Evolutionary conservation across 2,329 filamentous ascomycete species (phyloP).

Genomic region (Nakataea oryzae): DNA sequence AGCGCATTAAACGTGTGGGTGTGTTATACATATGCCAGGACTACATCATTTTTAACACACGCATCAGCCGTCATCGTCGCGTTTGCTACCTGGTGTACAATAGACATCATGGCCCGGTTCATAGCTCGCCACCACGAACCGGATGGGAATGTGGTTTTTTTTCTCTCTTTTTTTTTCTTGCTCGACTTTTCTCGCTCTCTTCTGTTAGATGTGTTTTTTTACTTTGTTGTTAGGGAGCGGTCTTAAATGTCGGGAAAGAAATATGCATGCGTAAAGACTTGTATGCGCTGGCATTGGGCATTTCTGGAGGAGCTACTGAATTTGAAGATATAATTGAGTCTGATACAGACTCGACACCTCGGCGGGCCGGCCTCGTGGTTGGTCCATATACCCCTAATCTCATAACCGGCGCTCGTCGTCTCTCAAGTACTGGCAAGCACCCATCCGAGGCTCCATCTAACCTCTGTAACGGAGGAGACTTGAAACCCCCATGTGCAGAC

Average conservation of each 20-base stretch:
- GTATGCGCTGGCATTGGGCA: background rate
- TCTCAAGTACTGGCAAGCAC: too few relatives aligned
- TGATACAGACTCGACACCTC: background rate
- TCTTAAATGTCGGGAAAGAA: background rate
- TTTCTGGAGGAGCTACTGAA: background rate
- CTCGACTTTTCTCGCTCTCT: background rate
- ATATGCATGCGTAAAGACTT: background rate
- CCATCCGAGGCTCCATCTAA: too few relatives aligned
- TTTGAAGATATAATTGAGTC: background rate
- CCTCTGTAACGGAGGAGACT: too few relatives aligned
- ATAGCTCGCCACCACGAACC: background rate
- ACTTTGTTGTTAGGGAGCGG: background rate
- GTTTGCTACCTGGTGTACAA: background rate
- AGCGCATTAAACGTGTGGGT: background rate
- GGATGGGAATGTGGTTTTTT: background rate
- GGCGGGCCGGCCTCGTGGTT: too few relatives aligned
- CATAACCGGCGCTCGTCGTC: background rate
- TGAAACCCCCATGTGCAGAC: too few relatives aligned
- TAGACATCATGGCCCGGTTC: background rate
- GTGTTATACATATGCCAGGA: background rate
- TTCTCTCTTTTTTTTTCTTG: background rate
- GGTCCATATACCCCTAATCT: too few relatives aligned
- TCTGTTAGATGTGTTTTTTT: background rate
- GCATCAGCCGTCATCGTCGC: background rate
- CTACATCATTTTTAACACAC: background rate